Evolutionary conservation across 2,329 filamentous ascomycete species (phyloP), one percentile per base, ranked within the genome.

Genomic region (Hortaea werneckii): DNA sequence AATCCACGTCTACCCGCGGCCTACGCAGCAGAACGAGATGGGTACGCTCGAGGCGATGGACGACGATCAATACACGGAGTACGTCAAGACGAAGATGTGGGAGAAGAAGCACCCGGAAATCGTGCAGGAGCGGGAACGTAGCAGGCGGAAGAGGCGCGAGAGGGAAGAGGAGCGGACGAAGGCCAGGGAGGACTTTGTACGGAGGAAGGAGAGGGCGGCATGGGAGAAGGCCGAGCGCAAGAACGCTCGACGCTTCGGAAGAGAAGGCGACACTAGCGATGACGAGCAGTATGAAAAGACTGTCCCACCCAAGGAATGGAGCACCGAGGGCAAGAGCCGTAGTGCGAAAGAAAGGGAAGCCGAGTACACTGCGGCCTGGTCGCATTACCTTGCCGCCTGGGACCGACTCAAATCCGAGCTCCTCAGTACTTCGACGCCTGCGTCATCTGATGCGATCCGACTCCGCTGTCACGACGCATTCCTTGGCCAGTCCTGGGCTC

Each of bases 41-140:
- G 78, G 77, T 11, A 71, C 75, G 48, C 71, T 95, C 9, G 87
- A 95, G 65, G 76, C 75, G 52, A 96, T 96, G 90, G 81, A 75
- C 6, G 92, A 96, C 56, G 89, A 96, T 28, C 85, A 95, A 64
- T 98, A 96, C 63, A 85, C 87, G 0, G 73, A 80, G 2, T 84
- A 89, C 63, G 90, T 98, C 35, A 80, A 90, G 12, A 76, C 77
- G 43, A 82, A 81, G 66, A 96, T 98, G 92, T 98, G 88, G 83
- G 89, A 95, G 72, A 88, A 87, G 68, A 94, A 85, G 44, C 81
- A 95, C 60, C 83, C 90, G 53, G 85, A 90, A 20, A 69, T 94
- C 43, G 64, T 90, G 0, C 85, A 92, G 57, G 87, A 92, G 65
- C 76, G 83, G 46, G 80, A 80, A 45, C 69, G 76, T 39, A 70